Conservation (phyloP, 305 asterid genomes). For the Nicotiana rustica region DNA sequence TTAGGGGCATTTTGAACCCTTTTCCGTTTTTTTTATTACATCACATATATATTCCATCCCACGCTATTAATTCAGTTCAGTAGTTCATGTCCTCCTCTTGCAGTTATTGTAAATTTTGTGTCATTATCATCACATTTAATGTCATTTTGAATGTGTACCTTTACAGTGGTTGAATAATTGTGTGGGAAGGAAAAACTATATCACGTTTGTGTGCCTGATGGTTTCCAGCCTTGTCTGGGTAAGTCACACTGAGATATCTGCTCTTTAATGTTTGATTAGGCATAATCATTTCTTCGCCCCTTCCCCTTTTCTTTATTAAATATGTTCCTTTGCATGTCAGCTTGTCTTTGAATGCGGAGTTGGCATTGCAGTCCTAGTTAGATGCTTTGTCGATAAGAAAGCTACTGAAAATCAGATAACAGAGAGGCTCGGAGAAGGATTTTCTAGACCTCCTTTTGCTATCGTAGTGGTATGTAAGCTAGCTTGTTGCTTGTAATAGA, state of each 20-base stretch:
- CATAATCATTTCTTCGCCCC: slow-evolving; percentile 24
- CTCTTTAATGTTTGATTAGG: slow-evolving; percentile 23
- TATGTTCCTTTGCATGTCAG: slow-evolving; percentile 52
- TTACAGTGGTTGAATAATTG: slow-evolving; percentile 98
- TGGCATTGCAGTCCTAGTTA: slow-evolving; percentile 91
- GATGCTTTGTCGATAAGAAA: slow-evolving; percentile 75
- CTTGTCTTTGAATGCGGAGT: slow-evolving; percentile 87
- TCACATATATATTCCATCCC: neutral
- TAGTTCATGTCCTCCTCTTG: neutral
- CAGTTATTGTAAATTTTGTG: slow-evolving; percentile 13
- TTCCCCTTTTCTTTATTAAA: neutral
- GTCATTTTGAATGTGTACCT: slow-evolving; percentile 35
- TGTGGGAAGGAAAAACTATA: slow-evolving; percentile 90
- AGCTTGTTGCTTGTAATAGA: slow-evolving; percentile 10
- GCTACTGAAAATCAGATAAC: slow-evolving; percentile 80
- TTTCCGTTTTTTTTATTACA: neutral
- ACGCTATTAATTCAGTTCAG: neutral
- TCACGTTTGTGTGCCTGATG: slow-evolving; percentile 87
- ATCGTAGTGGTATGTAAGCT: slow-evolving; percentile 76
- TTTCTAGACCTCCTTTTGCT: slow-evolving; percentile 96
- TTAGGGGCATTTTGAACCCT: no score
- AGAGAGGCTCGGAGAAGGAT: slow-evolving; percentile 91
- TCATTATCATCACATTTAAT: slow-evolving; percentile 35
- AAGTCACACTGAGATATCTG: slow-evolving; percentile 38
- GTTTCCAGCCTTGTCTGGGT: slow-evolving; percentile 95